A percentile compares a stretch with the other conserved stretches of the same genome.
Evolutionary conservation across 1,284 basidiomycete genomes (phyloP).

Genomic region (Ustilago lituana): DNA sequence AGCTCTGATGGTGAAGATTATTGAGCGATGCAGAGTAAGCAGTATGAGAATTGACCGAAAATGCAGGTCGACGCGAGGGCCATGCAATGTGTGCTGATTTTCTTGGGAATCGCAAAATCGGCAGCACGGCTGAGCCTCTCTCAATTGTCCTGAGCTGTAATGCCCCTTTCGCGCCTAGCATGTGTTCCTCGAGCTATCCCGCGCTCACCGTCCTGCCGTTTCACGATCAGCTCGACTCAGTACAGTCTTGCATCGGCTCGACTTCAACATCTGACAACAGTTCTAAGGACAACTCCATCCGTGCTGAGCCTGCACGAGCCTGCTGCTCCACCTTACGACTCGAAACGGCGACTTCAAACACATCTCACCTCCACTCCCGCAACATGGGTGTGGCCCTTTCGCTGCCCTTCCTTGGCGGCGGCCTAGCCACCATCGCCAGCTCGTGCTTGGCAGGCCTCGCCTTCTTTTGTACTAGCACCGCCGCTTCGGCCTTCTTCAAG

Average conservation of each 20-base stretch:
- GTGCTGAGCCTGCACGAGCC: background rate
- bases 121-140: background rate
- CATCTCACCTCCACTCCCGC: conserved; percentile 1
- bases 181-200: no score
- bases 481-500: conserved; percentile 96
- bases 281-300: no score
- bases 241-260: background rate
- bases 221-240: background rate
- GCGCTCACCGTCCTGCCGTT: background rate
- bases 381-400: conserved; percentile 85
- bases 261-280: no score
- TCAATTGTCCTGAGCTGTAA: no score
- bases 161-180: no score
- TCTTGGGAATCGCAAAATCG: conserved; percentile 18
- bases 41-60: background rate
- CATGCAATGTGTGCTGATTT: background rate
- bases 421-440: conserved; percentile 73
- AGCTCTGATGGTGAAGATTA: no score
- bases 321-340: background rate
- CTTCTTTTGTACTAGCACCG: conserved; percentile 76
- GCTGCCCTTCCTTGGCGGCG: conserved; percentile 83
- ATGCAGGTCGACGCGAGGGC: conserved; percentile 2
- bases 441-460: conserved; percentile 66
- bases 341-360: background rate
- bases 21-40: background rate